Conservation (phyloP, 23 red algal genomes). For the Gracilaria domingensis region DNA sequence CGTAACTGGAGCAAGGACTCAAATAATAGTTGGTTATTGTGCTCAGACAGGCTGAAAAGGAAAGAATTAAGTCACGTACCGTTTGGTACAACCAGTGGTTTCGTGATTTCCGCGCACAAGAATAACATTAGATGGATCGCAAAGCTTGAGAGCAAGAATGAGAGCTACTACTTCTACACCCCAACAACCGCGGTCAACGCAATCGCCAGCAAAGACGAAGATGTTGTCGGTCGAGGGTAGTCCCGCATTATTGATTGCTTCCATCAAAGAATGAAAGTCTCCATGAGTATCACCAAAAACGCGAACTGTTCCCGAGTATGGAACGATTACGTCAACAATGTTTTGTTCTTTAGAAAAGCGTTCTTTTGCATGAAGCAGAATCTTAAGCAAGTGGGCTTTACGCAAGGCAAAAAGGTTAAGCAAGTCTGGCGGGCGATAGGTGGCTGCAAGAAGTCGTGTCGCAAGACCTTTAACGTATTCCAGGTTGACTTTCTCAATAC, state of each 20-base stretch:
- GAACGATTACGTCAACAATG: conserved; percentile 69
- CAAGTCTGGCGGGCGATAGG: conserved; percentile 68
- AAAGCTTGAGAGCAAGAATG: conserved; percentile 76
- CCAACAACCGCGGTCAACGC: conserved; percentile 82
- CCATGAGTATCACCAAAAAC: conserved; percentile 89
- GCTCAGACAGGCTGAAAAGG: neutral
- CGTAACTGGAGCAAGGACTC: conserved; percentile 35
- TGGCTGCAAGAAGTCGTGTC: conserved; percentile 35
- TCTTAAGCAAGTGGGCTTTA: conserved; percentile 28
- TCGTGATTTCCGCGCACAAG: conserved; percentile 93
- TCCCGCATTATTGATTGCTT: conserved; percentile 51
- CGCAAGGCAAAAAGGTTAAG: conserved; percentile 53
- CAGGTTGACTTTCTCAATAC: neutral
- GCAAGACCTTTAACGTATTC: conserved; percentile 47
- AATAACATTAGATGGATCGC: conserved; percentile 29
- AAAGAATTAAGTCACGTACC: conserved; percentile 24
- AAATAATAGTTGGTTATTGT: neutral
- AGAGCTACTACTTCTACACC: conserved; percentile 67
- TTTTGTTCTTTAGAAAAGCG: conserved; percentile 56
- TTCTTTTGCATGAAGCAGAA: conserved; percentile 35
- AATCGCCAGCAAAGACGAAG: conserved; percentile 82
- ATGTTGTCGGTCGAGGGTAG: conserved; percentile 58
- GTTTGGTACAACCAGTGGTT: conserved; percentile 55
- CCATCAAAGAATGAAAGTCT: conserved; percentile 67
- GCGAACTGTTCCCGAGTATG: conserved; percentile 48